Evolutionary conservation across 768 basidiomycete species (phyloP).

Genomic region (Lactarius tabidus): DNA sequence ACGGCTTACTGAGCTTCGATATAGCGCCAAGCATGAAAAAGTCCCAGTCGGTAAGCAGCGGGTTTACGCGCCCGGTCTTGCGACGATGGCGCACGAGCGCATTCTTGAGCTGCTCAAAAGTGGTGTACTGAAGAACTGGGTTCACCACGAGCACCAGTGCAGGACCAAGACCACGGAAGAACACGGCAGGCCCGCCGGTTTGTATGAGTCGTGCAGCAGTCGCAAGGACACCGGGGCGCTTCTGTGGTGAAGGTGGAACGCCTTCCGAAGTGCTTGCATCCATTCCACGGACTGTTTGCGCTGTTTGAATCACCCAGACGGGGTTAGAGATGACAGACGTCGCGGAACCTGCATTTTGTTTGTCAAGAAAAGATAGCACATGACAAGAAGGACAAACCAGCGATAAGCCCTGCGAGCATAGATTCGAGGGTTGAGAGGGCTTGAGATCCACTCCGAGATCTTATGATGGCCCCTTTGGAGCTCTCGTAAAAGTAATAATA

Average conservation of each 20-base stretch:
- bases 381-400: slow-evolving; percentile 46
- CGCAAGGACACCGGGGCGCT: slow-evolving; percentile 59
- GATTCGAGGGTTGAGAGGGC: slow-evolving; percentile 83
- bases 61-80: slow-evolving; percentile 40
- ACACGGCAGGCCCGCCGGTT: slow-evolving; percentile 72
- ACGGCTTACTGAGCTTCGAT: slow-evolving; percentile 71
- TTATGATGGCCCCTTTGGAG: slow-evolving; percentile 54
- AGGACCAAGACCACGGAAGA: slow-evolving; percentile 92
- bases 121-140: slow-evolving; percentile 91
- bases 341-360: slow-evolving; percentile 58
- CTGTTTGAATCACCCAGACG: slow-evolving; percentile 95
- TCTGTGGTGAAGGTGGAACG: slow-evolving; percentile 33
- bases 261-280: slow-evolving; percentile 24
- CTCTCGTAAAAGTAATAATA: slow-evolving; percentile 93
- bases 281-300: slow-evolving; percentile 69
- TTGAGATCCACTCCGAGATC: slow-evolving; percentile 53
- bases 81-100: slow-evolving; percentile 61
- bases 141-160: slow-evolving; percentile 93
- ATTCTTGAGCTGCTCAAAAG: slow-evolving; percentile 95
- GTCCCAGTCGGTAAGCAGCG: slow-evolving; percentile 74
- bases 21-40: slow-evolving; percentile 94
- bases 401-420: slow-evolving; percentile 82
- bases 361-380: neutral
- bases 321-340: slow-evolving; percentile 91
- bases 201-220: slow-evolving; percentile 65